Conservation (phyloP, 306 rosid genomes). For the Macrotyloma uniflorum region DNA sequence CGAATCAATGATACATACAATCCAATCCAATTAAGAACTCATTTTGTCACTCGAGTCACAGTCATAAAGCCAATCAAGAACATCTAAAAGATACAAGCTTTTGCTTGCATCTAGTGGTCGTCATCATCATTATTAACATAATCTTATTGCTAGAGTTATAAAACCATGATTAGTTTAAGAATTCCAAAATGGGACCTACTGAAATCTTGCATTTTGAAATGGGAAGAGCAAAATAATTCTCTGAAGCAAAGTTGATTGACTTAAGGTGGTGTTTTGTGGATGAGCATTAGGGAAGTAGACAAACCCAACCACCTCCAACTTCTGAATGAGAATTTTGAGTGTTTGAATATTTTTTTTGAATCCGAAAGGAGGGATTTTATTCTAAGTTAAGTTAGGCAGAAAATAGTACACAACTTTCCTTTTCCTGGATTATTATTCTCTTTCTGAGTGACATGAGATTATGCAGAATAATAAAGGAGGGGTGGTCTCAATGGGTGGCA, state of each 20-base stretch:
- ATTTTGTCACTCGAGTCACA: background rate
- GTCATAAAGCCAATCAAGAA: background rate
- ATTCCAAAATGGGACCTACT: constrained; percentile 30
- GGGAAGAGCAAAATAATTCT: constrained; percentile 17
- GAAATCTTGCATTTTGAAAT: constrained; percentile 27
- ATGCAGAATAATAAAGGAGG: constrained; percentile 6
- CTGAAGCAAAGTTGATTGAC: constrained; percentile 39
- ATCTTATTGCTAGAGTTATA: constrained; percentile 16
- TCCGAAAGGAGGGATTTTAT: constrained; percentile 30
- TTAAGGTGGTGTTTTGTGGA: constrained; percentile 46
- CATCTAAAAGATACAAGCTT: constrained; percentile 13
- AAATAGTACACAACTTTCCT: constrained; percentile 20
- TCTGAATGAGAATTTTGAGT: background rate
- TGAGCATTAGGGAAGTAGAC: constrained; percentile 45
- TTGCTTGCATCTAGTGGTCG: too few species aligned
- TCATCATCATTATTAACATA: background rate
- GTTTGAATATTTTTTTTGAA: constrained; percentile 35
- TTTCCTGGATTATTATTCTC: background rate
- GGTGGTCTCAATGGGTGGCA: constrained; percentile 1
- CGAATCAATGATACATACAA: background rate
- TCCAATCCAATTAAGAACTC: background rate
- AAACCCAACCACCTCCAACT: constrained; percentile 46
- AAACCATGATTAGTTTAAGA: constrained; percentile 34
- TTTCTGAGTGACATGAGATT: background rate
- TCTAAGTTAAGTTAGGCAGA: constrained; percentile 30